phyloP scores from a whole-genome alignment of 73 alveolate genomes.

The Effrenium voratum region DNA sequence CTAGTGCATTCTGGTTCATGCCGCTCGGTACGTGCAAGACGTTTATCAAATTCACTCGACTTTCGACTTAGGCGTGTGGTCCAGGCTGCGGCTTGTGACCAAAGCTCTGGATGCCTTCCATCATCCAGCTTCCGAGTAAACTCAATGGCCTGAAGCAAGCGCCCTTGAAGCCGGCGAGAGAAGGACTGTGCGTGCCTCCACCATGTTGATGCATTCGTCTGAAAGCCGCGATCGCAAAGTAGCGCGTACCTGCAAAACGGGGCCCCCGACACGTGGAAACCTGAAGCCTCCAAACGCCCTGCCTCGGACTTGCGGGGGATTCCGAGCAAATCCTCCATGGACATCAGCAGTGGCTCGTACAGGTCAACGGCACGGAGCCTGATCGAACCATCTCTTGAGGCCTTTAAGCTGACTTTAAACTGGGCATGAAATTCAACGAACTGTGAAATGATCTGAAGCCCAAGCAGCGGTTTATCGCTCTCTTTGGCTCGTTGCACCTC shows the following conservation, averaged over 20 bases:
- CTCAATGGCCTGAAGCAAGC: conserved; percentile 50
- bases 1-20: no score
- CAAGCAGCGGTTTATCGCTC: conserved; percentile 52
- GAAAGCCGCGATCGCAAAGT: conserved; percentile 80
- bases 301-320: conserved; percentile 75
- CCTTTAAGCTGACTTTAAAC: background rate
- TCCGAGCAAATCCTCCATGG: conserved; percentile 84
- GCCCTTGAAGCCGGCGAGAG: background rate
- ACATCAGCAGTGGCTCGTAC: conserved; percentile 63
- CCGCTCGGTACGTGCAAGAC: no score
- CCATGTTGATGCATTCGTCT: conserved; percentile 90
- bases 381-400: background rate
- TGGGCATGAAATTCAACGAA: background rate
- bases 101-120: conserved; percentile 71
- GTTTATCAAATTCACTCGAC: no score
- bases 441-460: background rate
- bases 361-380: conserved; percentile 88
- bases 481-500: conserved; percentile 20
- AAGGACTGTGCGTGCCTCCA: conserved; percentile 12
- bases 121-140: conserved; percentile 70
- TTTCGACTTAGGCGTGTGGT: background rate
- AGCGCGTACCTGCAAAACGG: conserved; percentile 40
- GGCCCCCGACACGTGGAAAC: background rate
- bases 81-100: conserved; percentile 55
- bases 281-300: background rate